phyloP scores from a whole-genome alignment of 2,329 filamentous ascomycete species.

The Knufia petricola region DNA sequence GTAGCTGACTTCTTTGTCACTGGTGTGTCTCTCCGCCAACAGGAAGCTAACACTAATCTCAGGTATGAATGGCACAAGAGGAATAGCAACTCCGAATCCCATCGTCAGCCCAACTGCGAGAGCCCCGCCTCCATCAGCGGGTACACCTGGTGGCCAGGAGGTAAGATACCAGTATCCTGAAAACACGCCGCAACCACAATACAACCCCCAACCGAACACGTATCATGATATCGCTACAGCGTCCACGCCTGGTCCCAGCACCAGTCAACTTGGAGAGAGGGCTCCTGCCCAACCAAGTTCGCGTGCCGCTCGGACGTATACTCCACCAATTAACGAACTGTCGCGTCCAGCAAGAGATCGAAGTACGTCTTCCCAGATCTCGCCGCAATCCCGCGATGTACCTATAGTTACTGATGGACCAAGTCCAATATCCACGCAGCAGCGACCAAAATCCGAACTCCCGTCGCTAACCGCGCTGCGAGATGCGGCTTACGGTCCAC shows the following conservation, averaged over 20 bases:
- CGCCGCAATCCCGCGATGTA: not conserved
- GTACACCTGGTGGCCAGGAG: not conserved
- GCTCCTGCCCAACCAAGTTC: not conserved
- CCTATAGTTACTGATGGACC: slow-evolving; percentile 1
- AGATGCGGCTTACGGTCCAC: not conserved
- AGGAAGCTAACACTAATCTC: slow-evolving; percentile 13
- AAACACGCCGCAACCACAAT: not conserved
- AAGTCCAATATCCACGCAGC: not conserved
- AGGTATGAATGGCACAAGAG: slow-evolving; percentile 22
- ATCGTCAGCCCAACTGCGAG: slow-evolving; percentile 8
- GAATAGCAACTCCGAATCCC: slow-evolving; percentile 11
- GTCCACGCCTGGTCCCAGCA: not conserved
- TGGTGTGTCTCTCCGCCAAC: slow-evolving; percentile 11
- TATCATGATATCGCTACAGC: not conserved
- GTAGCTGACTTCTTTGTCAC: slow-evolving; percentile 24
- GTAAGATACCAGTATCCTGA: not conserved
- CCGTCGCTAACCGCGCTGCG: not conserved
- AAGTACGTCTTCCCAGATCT: not conserved
- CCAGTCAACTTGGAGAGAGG: not conserved
- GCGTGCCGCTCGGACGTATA: slow-evolving; percentile 1
- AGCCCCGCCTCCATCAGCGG: slow-evolving; percentile 13
- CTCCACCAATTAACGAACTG: not conserved
- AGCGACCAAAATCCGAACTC: not conserved
- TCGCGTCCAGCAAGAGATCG: not conserved
- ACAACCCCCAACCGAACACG: not conserved